Conservation (phyloP, 345 rosid genomes). For the Erucastrum elatum region DNA sequence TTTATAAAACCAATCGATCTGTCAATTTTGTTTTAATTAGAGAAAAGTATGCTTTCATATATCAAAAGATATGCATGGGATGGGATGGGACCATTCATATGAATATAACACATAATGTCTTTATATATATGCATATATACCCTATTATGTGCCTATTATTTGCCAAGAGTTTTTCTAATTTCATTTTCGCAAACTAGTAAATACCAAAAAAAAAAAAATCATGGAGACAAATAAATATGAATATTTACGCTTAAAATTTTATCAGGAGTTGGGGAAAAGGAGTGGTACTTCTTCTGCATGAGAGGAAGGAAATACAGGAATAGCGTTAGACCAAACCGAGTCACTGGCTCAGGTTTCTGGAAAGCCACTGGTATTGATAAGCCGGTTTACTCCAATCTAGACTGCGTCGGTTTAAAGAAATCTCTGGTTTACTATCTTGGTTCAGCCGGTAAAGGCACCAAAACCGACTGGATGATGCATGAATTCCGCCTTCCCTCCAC, state of each 20-base stretch:
- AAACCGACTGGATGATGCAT: constrained; percentile 98
- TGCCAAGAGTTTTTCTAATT: neutral
- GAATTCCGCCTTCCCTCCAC: constrained; percentile 69
- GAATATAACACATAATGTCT: neutral
- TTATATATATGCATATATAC: neutral
- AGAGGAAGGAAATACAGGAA: constrained; percentile 82
- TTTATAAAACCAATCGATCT: neutral
- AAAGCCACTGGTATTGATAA: constrained; percentile 88
- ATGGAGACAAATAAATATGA: neutral
- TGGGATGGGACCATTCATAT: neutral
- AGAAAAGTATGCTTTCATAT: neutral
- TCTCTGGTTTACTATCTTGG: constrained; percentile 74
- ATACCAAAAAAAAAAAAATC: neutral
- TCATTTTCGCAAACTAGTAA: neutral
- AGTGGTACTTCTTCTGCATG: constrained; percentile 75
- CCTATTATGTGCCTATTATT: neutral
- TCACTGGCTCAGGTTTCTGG: constrained; percentile 87
- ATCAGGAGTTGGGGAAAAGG: constrained; percentile 60
- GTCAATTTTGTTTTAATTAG: neutral
- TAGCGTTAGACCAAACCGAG: constrained; percentile 79
- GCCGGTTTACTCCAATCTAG: constrained; percentile 52
- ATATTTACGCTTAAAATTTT: neutral
- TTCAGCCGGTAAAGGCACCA: constrained; percentile 77
- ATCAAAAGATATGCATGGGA: neutral
- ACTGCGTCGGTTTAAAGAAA: constrained; percentile 78